Base-by-base conservation (phyloP, 2,329 filamentous ascomycete species). In the Geosmithia putterillii region DNA sequence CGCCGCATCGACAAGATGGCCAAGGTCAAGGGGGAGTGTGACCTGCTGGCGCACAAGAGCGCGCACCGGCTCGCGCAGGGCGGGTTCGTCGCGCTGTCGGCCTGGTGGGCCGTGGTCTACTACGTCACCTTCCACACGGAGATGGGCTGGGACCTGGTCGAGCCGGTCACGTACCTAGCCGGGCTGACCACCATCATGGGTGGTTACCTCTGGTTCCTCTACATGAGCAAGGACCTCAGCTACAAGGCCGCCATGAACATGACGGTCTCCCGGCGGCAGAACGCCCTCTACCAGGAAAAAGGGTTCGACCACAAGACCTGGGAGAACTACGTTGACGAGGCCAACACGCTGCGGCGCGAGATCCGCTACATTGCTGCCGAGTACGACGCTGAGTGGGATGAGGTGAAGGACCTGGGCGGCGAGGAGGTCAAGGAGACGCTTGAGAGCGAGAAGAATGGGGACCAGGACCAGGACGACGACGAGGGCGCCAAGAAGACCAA, bases 141-240 rank as follows among this genome's bases (percentile, higher is more conserved):
- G 37, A 70, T 84, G 47, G 88, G 88, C 5, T 95, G 88, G 88
- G 87, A 94, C 53, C 75, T 87, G 7, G 88, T 95, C 70, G 88
- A 94, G 62, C 88, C 87, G 0, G 78, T 94, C 2, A 94, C 87
- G 28, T 95, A 95, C 56, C 76, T 95, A 15, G 87, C 85, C 2
- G 85, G 87, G n/a, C 69, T 95, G 49, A 78, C 81, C 1, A 88
- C 84, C 12, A 77, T 95, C 54, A 94, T 95, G 67, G 82, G 82
- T 7, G 89, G 87, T 51, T 95, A 95, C 55, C 69, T 94, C 43
- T 95, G 87, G 86, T 95, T 95, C 59, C 67, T 95, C 12, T 94
- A 89, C 63, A 86, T 95, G 66, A 94, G 89, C 63, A 78, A 85
- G 18, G 88, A 95, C 62, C 80, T 94, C 10, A 86, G 79, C 50